These are phyloP conservation scores for Diaporthe sp. DNA, from an alignment of 2,329 filamentous ascomycete species.

Conservation along the genomic window DNA sequence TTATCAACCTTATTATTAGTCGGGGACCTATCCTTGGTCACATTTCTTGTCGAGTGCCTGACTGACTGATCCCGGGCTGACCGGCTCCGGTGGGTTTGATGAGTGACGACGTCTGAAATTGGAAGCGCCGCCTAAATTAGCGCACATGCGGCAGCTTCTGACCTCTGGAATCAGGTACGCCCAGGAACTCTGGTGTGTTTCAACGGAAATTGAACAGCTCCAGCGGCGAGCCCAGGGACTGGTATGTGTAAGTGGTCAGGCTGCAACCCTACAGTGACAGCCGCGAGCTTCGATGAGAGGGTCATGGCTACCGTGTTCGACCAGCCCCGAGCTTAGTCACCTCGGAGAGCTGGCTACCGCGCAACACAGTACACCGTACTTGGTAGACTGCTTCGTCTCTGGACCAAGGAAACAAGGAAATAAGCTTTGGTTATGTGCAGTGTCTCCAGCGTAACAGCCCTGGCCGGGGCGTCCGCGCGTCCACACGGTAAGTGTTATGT, in stretches of 20 bases:
- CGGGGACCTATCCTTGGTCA: conserved; percentile 10
- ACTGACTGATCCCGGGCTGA: conserved; percentile 26
- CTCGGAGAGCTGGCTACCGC: neutral
- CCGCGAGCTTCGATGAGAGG: conserved; percentile 34
- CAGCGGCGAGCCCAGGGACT: conserved; percentile 24
- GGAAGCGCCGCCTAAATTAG: conserved; percentile 30
- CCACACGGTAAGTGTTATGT: neutral
- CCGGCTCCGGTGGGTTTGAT: conserved; percentile 20
- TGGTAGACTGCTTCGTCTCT: neutral
- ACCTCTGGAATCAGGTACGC: conserved; percentile 13
- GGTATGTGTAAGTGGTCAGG: conserved; percentile 16
- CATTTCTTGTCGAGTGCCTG: conserved; percentile 5
- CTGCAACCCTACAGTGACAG: conserved; percentile 8
- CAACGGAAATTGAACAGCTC: conserved; percentile 28
- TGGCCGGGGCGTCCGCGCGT: conserved; percentile 10
- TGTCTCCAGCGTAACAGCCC: neutral
- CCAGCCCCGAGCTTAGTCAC: conserved; percentile 6
- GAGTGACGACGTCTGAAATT: conserved; percentile 18
- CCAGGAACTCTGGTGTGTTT: conserved; percentile 8
- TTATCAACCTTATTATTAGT: conserved; percentile 13
- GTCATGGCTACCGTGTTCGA: conserved; percentile 6
- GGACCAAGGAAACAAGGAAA: conserved; percentile 8
- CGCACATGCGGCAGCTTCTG: conserved; percentile 31
- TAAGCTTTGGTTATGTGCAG: conserved; percentile 17
- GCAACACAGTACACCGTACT: neutral